Percentiles rank a stretch among this genome's conserved stretches.
These are phyloP conservation scores for Pseudogymnoascus sp. DNA, from an alignment of 2,329 filamentous ascomycete species.

Conservation along the genomic window DNA sequence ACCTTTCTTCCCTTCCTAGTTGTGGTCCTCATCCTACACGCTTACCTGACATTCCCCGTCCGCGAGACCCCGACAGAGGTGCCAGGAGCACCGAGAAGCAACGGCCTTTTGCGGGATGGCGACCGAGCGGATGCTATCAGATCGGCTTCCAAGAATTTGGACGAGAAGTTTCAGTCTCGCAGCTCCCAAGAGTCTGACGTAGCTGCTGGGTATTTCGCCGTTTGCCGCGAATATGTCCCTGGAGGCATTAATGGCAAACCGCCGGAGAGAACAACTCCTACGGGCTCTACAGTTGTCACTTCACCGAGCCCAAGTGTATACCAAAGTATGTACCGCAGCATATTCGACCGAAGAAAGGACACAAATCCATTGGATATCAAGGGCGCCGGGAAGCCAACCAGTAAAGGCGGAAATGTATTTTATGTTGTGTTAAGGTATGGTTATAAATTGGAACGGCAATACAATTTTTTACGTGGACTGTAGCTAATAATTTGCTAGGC, in stretches of 20 bases:
- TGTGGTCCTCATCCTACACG: slow-evolving; percentile 49
- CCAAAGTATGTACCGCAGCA: slow-evolving; percentile 93
- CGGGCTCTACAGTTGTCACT: slow-evolving; percentile 66
- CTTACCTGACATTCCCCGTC: slow-evolving; percentile 60
- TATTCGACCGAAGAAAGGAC: slow-evolving; percentile 73
- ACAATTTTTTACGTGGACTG: slow-evolving; percentile 8
- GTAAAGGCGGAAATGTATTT: slow-evolving; percentile 76
- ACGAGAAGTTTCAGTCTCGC: slow-evolving; percentile 52
- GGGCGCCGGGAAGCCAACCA: slow-evolving; percentile 31
- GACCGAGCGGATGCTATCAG: slow-evolving; percentile 62
- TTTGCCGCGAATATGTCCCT: slow-evolving; percentile 85
- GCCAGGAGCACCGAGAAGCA: slow-evolving; percentile 27
- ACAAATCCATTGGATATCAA: slow-evolving; percentile 29
- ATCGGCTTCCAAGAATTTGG: slow-evolving; percentile 49
- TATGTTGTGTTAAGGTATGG: slow-evolving; percentile 77
- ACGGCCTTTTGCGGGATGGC: slow-evolving; percentile 47
- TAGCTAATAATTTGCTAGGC: slow-evolving; percentile 42
- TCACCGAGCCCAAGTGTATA: slow-evolving; percentile 89
- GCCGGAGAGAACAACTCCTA: slow-evolving; percentile 75
- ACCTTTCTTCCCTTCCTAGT: not conserved
- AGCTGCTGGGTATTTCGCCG: slow-evolving; percentile 88
- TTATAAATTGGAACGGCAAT: slow-evolving; percentile 13
- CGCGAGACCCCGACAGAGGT: slow-evolving; percentile 32
- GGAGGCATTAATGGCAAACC: slow-evolving; percentile 90
- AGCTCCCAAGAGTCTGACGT: slow-evolving; percentile 62